Base-by-base conservation (phyloP, 2,329 filamentous ascomycete genomes). In the Trichoderma sp. region DNA sequence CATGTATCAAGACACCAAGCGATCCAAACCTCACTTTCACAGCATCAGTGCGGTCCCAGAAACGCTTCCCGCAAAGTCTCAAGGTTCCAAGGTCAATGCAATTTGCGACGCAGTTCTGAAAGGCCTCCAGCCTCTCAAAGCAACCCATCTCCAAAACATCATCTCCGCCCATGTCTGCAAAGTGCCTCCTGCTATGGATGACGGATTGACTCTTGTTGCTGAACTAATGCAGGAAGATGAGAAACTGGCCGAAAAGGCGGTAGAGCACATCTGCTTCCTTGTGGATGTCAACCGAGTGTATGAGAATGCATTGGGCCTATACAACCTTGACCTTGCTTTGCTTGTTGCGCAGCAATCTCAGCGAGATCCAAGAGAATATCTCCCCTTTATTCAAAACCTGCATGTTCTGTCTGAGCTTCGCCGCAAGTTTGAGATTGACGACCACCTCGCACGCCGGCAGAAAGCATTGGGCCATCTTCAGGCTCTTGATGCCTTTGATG, bases 231-330 rank as follows among this genome's bases (percentile, higher is more conserved):
- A 86, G 67, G 86, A 90, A 72, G 87, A 91, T 60, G 83, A 88
- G 52, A 86, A 89, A 64, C 85, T 94, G 72, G 93, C 93, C 0
- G 95, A 98, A 73, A 91, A 90, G 78, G 95, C 95, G 0, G 91
- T 97, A 26, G 94, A 97, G 77, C 96, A 99, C 76, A 97, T 99
- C 70, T 98, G 94, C 83, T 99, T 99, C 84, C 86, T 99, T 52
- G 93, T 94, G 0, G 96, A 99, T 79, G 91, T 96, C 56, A 96
- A 97, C 78, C 89, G 90, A 49, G 87, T 99, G 0, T 99, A 97
- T 75, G 93, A 97, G 71, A 90, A 94, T 70, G 92, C 96, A 0
- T 84, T 99, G 2, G 94, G 94, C 1, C 84, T 98, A 2, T 99
- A 99, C 77, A 90, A 98, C 75, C 87, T 99, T 3, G 93, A 97